phyloP scores from a whole-genome alignment of 805 yeast species.

The Zygosaccharomyces bailii region DNA sequence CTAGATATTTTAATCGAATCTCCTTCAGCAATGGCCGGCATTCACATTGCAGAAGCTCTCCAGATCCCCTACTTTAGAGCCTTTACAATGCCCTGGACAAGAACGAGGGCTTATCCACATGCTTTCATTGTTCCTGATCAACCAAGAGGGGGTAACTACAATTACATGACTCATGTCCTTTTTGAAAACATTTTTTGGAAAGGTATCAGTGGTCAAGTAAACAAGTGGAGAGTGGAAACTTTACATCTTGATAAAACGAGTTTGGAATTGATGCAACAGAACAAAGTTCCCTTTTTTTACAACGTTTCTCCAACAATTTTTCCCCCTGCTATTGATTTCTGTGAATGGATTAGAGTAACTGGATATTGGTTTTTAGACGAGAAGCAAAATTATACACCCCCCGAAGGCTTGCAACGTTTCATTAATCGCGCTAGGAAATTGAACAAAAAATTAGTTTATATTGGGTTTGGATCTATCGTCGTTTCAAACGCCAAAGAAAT shows the following conservation, averaged over 20 bases:
- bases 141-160: slow-evolving; percentile 88
- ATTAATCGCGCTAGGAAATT: slow-evolving; percentile 57
- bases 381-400: slow-evolving; percentile 54
- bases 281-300: slow-evolving; percentile 81
- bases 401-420: slow-evolving; percentile 53
- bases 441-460: slow-evolving; percentile 72
- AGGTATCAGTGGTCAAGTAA: slow-evolving; percentile 83
- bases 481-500: slow-evolving; percentile 77
- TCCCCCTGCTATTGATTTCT: slow-evolving; percentile 90
- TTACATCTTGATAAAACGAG: slow-evolving; percentile 66
- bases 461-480: slow-evolving; percentile 95
- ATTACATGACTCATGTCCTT: slow-evolving; percentile 86
- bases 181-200: slow-evolving; percentile 93
- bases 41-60: slow-evolving; percentile 91
- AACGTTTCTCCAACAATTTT: slow-evolving; percentile 84
- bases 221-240: slow-evolving; percentile 75
- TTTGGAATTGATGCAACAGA: slow-evolving; percentile 66
- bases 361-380: slow-evolving; percentile 95
- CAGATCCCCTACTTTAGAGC: slow-evolving; percentile 90
- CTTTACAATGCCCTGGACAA: slow-evolving; percentile 98
- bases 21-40: slow-evolving; percentile 95
- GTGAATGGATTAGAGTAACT: slow-evolving; percentile 93
- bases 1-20: slow-evolving; percentile 81
- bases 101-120: slow-evolving; percentile 94
- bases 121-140: slow-evolving; percentile 94